Evolutionary conservation across 2,329 filamentous ascomycete species (phyloP), one percentile per base, ranked within the genome.

Genomic region (Akanthomyces dipterigenus): DNA sequence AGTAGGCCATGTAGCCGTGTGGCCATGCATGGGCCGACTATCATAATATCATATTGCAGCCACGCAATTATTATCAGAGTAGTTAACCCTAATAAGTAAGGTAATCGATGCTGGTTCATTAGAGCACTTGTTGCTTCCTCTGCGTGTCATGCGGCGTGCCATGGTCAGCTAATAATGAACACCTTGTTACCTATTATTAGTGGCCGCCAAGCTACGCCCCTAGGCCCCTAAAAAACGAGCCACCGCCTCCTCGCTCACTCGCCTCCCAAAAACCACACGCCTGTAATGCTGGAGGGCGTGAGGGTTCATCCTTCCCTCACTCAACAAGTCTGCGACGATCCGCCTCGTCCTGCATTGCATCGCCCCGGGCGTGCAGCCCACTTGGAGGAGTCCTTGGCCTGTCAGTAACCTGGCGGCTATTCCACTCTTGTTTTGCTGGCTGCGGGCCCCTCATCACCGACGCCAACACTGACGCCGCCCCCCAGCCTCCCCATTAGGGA

Each of bases 401-500:
- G n/a, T n/a, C 34, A 22, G 43, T 46, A 46, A 48, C 18, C 45
- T 28, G n/a, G n/a, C 18, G 36, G 49, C 9, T 38, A 16, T 36
- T 49, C 14, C 45, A 11, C 31, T 36, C 18, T n/a, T 22, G 12
- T 16, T 24, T n/a, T 24, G 40, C 38, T 26, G 34, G 40, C 34
- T 38, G 20, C 43, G 31, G 26, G 43, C 20, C 20, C 20, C 45
- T 36, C 55, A 28, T 38, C 55, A 20, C 54, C 54, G 42, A 45
- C 54, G 16, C 54, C 38, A 22, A 31, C 31, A 51, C 34, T n/a
- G 12, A 20, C 42, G 31, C 31, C 55, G 31, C 43, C 43, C 26
- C 55, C 55, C 55, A 57, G 43, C 55, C 55, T 57, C 55, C 55
- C 43, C 55, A 57, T 57, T 54, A 31, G 31, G 8, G 31, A 34